These are phyloP conservation scores for Crithidia thermophila DNA, from an alignment of 208 protist genomes.

Conservation along the genomic window DNA sequence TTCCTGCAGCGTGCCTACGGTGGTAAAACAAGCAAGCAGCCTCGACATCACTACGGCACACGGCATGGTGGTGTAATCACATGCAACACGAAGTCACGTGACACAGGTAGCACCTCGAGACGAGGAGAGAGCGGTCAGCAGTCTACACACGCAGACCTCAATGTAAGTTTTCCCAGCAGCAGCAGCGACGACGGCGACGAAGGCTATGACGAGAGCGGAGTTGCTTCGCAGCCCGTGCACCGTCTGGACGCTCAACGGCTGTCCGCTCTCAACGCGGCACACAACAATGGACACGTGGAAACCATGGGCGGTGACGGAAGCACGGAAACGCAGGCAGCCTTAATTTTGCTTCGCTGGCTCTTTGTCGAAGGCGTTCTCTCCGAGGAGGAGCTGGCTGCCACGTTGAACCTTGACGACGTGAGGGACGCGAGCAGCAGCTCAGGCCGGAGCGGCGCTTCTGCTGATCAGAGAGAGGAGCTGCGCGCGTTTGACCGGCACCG, in stretches of 20 bases:
- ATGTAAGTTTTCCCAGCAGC: slow-evolving; percentile 19
- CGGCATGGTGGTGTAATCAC: too few relatives aligned
- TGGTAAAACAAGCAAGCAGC: too few relatives aligned
- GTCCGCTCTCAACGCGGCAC: neutral
- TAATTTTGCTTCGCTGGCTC: slow-evolving; percentile 57
- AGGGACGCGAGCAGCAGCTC: neutral
- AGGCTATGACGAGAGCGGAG: neutral
- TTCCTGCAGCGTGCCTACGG: slow-evolving; percentile 47
- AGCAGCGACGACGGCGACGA: neutral
- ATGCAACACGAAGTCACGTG: too few relatives aligned
- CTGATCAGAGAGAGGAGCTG: neutral
- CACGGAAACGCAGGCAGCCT: slow-evolving; percentile 31
- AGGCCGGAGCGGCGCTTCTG: neutral
- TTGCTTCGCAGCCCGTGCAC: too few relatives aligned
- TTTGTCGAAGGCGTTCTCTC: slow-evolving; percentile 32
- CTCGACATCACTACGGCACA: neutral
- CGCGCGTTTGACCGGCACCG: slow-evolving; percentile 16
- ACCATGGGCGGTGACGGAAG: neutral
- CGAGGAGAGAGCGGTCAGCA: too few relatives aligned
- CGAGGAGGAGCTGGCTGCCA: slow-evolving; percentile 32
- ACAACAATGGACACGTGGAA: neutral
- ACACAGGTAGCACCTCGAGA: too few relatives aligned
- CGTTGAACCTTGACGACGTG: slow-evolving; percentile 19
- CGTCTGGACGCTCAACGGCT: slow-evolving; percentile 17
- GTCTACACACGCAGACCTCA: slow-evolving; percentile 13